Conservation (phyloP, 345 rosid species). For the Populus tremula region DNA sequence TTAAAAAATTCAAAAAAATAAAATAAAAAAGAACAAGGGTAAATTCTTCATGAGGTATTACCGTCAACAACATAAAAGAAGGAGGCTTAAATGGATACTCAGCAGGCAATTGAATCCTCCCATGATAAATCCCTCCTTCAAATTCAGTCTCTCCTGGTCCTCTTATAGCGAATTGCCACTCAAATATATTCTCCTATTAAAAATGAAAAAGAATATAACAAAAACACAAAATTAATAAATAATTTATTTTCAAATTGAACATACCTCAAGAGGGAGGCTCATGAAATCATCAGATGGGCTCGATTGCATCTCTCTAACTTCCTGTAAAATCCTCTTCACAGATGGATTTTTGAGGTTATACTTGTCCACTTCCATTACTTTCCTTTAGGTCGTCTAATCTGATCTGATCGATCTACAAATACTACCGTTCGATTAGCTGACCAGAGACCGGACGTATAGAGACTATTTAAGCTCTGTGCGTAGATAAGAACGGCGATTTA, state of each 20-base stretch:
- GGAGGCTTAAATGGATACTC: constrained; percentile 99
- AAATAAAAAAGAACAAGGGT: neutral
- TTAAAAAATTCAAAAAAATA: neutral
- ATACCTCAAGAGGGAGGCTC: constrained; percentile 95
- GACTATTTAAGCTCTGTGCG: neutral
- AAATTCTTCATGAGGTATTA: constrained; percentile 26
- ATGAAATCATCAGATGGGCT: constrained; percentile 96
- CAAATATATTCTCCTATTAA: constrained; percentile 87
- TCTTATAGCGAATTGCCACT: constrained; percentile 96
- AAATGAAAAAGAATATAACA: neutral
- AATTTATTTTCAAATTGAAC: constrained; percentile 13
- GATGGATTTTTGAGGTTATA: constrained; percentile 89
- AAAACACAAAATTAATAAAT: neutral
- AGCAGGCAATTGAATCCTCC: constrained; percentile 89
- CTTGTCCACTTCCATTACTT: constrained; percentile 75
- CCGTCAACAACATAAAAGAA: constrained; percentile 84
- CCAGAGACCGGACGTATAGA: neutral
- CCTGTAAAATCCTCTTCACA: constrained; percentile 95
- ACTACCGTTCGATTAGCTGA: constrained; percentile 1
- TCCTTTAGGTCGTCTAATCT: constrained; percentile 10
- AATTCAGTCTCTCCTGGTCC: constrained; percentile 84
- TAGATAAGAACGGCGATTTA: neutral
- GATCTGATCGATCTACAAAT: neutral
- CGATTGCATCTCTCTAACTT: constrained; percentile 98
- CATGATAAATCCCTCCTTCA: constrained; percentile 97